phyloP scores from a whole-genome alignment of 331 rosid species.

The Spiraea crenata region DNA sequence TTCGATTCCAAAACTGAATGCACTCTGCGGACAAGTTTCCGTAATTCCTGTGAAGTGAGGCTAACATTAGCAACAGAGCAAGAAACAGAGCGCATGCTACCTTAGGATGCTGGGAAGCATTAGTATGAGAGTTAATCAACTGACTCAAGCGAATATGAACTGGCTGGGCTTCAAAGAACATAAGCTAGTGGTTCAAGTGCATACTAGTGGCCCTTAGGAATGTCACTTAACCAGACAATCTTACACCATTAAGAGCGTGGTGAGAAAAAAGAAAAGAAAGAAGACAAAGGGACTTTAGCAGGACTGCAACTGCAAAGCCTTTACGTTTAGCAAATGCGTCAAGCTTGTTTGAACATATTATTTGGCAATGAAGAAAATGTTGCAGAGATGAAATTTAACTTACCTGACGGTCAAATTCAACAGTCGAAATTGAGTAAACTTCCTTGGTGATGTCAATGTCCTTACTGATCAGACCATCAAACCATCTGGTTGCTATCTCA shows the following conservation, averaged over 20 bases:
- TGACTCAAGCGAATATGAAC: neutral
- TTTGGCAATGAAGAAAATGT: neutral
- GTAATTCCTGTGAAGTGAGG: constrained; percentile 61
- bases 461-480: constrained; percentile 70
- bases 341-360: neutral
- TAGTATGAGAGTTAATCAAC: neutral
- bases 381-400: constrained; percentile 2
- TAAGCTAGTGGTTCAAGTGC: neutral
- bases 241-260: neutral
- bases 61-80: constrained; percentile 7
- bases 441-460: constrained; percentile 67
- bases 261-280: neutral
- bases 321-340: neutral
- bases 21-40: constrained; percentile 70
- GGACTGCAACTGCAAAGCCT: neutral
- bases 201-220: neutral
- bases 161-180: neutral
- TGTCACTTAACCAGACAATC: neutral
- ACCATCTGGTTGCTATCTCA: constrained; percentile 59
- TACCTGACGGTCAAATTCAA: constrained; percentile 94
- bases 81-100: neutral
- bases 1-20: constrained; percentile 45
- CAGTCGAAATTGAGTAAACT: constrained; percentile 72
- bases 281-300: neutral
- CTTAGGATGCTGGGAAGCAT: neutral